Percentiles rank a stretch among this genome's conserved stretches.
phyloP scores from a whole-genome alignment of 495 filamentous ascomycete species.

The Durotheca rogersii region DNA sequence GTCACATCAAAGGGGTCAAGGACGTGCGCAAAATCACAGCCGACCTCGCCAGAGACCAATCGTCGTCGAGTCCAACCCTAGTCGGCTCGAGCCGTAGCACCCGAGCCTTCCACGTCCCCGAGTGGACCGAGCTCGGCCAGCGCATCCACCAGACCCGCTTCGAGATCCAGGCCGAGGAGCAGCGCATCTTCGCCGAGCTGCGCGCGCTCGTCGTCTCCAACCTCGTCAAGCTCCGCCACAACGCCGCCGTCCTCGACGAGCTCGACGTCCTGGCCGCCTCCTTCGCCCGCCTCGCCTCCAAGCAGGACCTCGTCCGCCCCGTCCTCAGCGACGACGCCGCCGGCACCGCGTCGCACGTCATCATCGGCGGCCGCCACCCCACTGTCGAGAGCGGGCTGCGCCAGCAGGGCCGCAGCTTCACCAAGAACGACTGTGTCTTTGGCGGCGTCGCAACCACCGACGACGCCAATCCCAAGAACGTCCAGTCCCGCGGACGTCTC shows the following conservation, averaged over 20 bases:
- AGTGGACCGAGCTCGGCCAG: conserved; percentile 79
- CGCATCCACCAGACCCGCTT: conserved; percentile 69
- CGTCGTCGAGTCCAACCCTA: conserved; percentile 41
- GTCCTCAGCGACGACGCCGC: conserved; percentile 56
- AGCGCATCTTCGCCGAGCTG: conserved; percentile 66
- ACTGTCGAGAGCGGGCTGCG: conserved; percentile 82
- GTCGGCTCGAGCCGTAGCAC: conserved; percentile 78
- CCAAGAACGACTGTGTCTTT: conserved; percentile 82
- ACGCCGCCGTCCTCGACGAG: conserved; percentile 86
- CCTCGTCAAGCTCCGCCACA: conserved; percentile 79
- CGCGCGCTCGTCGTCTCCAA: conserved; percentile 74
- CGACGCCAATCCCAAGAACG: conserved; percentile 21
- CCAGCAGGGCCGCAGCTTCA: conserved; percentile 79
- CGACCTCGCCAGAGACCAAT: too few species aligned
- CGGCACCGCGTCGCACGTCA: conserved; percentile 31
- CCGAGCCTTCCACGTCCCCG: conserved; percentile 75
- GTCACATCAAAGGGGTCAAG: conserved; percentile 79
- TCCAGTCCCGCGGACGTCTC: conserved; percentile 65
- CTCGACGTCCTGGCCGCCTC: conserved; percentile 79
- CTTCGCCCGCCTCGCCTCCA: conserved; percentile 73
- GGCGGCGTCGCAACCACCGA: conserved; percentile 37
- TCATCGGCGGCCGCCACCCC: conserved; percentile 83
- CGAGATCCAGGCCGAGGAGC: conserved; percentile 78
- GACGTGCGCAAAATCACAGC: conserved; percentile 48
- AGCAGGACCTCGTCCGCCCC: conserved; percentile 72